Evolutionary conservation across 2,329 filamentous ascomycete genomes (phyloP).

Genomic region (Fusarium sp.): DNA sequence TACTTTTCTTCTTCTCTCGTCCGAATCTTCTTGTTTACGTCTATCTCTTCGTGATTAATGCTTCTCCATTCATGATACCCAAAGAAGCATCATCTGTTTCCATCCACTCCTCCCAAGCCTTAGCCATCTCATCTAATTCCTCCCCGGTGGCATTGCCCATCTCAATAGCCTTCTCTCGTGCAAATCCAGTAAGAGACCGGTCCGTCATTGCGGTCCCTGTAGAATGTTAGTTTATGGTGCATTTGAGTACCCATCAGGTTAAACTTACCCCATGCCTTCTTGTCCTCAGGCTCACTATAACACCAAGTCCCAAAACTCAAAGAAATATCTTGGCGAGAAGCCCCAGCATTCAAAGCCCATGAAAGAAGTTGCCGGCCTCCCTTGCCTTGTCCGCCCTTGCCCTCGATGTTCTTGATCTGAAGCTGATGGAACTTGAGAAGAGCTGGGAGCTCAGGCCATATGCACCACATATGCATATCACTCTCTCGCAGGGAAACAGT

Average conservation of each 20-base stretch:
- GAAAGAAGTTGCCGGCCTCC: slow-evolving; percentile 46
- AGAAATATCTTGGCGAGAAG: slow-evolving; percentile 35
- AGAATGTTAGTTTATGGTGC: slow-evolving; percentile 2
- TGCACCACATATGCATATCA: slow-evolving; percentile 47
- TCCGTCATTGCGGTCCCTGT: slow-evolving; percentile 45
- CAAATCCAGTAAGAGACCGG: slow-evolving; percentile 40
- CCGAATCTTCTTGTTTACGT: background rate
- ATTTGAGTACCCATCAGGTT: too few species aligned
- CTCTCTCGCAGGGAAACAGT: slow-evolving; percentile 53
- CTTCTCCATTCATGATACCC: slow-evolving; percentile 47
- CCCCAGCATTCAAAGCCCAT: slow-evolving; percentile 45
- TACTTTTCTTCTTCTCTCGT: background rate
- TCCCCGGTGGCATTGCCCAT: slow-evolving; percentile 39
- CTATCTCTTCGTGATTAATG: slow-evolving; percentile 41
- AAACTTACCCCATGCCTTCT: slow-evolving; percentile 44
- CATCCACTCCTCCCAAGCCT: slow-evolving; percentile 46
- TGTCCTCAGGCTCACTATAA: slow-evolving; percentile 43
- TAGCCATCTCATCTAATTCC: slow-evolving; percentile 45
- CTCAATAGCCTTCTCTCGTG: slow-evolving; percentile 42
- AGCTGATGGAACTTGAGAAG: slow-evolving; percentile 43
- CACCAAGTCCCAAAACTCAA: slow-evolving; percentile 48
- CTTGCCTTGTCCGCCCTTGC: slow-evolving; percentile 44
- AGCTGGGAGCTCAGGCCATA: slow-evolving; percentile 45
- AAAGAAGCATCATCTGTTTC: slow-evolving; percentile 44
- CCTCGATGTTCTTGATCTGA: slow-evolving; percentile 28